A percentile compares a stretch with the other conserved stretches of the same genome.
Evolutionary conservation across 2,329 filamentous ascomycete species (phyloP).

Genomic region (Coniochaeta hoffmannii): DNA sequence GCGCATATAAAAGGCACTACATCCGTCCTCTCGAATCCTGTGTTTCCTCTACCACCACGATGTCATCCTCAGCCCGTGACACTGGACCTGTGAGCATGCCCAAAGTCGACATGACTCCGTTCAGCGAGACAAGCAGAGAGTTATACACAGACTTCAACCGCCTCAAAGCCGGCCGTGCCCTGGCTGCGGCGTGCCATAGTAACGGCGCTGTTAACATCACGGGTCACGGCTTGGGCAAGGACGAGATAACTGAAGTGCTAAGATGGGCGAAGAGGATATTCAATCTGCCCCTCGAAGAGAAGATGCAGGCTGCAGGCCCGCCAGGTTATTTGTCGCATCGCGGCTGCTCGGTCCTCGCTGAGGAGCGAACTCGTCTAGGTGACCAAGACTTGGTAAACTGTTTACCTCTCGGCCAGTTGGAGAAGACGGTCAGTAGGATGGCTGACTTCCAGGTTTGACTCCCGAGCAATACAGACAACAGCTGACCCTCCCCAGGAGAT

Average conservation of each 20-base stretch:
- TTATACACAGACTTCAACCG: neutral
- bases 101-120: neutral
- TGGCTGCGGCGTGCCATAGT: neutral
- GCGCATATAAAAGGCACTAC: too few relatives aligned
- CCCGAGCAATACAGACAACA: too few relatives aligned
- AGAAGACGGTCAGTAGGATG: too few relatives aligned
- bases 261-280: neutral
- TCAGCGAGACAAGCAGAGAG: neutral
- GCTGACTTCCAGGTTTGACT: too few relatives aligned
- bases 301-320: neutral
- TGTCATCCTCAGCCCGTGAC: neutral
- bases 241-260: neutral
- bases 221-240: neutral
- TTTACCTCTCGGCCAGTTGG: too few relatives aligned
- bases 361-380: too few relatives aligned
- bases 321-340: neutral
- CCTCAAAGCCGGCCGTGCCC: neutral
- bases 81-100: neutral
- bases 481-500: conserved; percentile 10
- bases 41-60: too few relatives aligned
- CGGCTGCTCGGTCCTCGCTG: neutral
- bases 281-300: neutral
- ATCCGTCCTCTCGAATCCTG: too few relatives aligned
- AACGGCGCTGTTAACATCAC: neutral
- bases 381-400: too few relatives aligned